A percentile compares a stretch with the other conserved stretches of the same genome.
These are phyloP conservation scores for Oryza glaberrima DNA, from an alignment of 176 grass and related monocot genomes.

Conservation along the genomic window DNA sequence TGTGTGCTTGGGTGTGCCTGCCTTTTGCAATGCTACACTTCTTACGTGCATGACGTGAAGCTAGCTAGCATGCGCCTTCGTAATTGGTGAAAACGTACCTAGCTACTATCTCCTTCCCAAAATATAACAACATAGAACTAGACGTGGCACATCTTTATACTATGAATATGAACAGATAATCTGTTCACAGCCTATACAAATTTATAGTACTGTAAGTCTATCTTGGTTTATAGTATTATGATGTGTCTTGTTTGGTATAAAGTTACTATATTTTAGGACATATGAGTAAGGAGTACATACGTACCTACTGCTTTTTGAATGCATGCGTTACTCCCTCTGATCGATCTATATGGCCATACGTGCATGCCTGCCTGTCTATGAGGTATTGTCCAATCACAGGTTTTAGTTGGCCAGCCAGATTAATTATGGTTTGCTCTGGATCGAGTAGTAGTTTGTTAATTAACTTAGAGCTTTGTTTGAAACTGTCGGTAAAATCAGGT, in stretches of 20 bases:
- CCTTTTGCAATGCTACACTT: not conserved
- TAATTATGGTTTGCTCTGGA: not conserved
- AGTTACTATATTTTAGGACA: too few relatives aligned
- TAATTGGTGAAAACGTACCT: not conserved
- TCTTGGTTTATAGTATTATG: too few relatives aligned
- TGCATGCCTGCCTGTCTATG: not conserved
- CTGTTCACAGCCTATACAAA: too few relatives aligned
- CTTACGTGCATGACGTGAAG: conserved; percentile 15
- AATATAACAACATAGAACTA: too few relatives aligned
- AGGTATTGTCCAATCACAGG: conserved; percentile 15
- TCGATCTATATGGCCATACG: not conserved
- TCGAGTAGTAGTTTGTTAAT: not conserved
- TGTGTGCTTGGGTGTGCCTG: conserved; percentile 4
- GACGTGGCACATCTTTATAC: too few relatives aligned
- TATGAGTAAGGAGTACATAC: not conserved
- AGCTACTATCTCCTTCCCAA: too few relatives aligned
- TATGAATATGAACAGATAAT: too few relatives aligned
- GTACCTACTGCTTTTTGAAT: not conserved
- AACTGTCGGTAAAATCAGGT: not conserved
- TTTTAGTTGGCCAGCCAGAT: too few relatives aligned
- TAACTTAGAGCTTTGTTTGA: not conserved
- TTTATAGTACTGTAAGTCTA: too few relatives aligned
- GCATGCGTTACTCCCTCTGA: conserved; percentile 7
- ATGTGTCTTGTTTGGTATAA: too few relatives aligned
- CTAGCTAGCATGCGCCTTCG: conserved; percentile 9